Percentiles rank a stretch among this genome's conserved stretches.
phyloP scores from a whole-genome alignment of 108 stramenopile genomes.

The Fistulifera pelliculosa region DNA sequence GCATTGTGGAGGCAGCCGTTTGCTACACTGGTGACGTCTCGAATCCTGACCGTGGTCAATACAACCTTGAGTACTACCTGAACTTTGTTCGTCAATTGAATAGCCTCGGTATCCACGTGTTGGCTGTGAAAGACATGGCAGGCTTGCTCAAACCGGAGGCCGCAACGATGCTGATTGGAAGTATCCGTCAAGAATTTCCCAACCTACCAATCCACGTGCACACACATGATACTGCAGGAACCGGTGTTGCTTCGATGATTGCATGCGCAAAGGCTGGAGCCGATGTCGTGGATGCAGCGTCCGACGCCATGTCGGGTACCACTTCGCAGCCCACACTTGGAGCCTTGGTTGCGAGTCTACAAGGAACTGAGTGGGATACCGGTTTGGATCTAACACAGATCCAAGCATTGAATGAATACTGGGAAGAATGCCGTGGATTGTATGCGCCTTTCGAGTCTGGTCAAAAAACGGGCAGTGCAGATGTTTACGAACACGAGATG shows the following conservation, averaged over 20 bases:
- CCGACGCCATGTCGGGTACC: slow-evolving; percentile 87
- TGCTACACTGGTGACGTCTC: slow-evolving; percentile 95
- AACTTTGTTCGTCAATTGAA: slow-evolving; percentile 64
- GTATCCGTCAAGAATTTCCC: slow-evolving; percentile 79
- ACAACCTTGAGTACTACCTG: slow-evolving; percentile 91
- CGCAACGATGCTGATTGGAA: slow-evolving; percentile 58
- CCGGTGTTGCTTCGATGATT: slow-evolving; percentile 89
- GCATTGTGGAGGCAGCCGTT: slow-evolving; percentile 87
- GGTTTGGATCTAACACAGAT: slow-evolving; percentile 58
- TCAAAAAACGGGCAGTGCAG: slow-evolving; percentile 75
- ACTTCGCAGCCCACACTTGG: slow-evolving; percentile 92
- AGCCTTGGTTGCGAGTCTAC: slow-evolving; percentile 74
- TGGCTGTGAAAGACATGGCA: slow-evolving; percentile 96
- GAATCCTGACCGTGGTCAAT: slow-evolving; percentile 62
- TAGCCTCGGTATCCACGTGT: slow-evolving; percentile 71
- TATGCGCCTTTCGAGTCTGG: slow-evolving; percentile 94
- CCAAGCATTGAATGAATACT: slow-evolving; percentile 67
- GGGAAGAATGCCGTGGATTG: slow-evolving; percentile 78
- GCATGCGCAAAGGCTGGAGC: slow-evolving; percentile 84
- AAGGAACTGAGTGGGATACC: slow-evolving; percentile 74
- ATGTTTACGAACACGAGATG: slow-evolving; percentile 95
- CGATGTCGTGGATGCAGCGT: slow-evolving; percentile 86
- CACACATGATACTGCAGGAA: slow-evolving; percentile 95
- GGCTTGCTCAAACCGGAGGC: slow-evolving; percentile 87
- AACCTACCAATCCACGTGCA: slow-evolving; percentile 93